These are phyloP conservation scores for Phytophthora sp. DNA, from an alignment of 352 stramenopile species.

Conservation along the genomic window DNA sequence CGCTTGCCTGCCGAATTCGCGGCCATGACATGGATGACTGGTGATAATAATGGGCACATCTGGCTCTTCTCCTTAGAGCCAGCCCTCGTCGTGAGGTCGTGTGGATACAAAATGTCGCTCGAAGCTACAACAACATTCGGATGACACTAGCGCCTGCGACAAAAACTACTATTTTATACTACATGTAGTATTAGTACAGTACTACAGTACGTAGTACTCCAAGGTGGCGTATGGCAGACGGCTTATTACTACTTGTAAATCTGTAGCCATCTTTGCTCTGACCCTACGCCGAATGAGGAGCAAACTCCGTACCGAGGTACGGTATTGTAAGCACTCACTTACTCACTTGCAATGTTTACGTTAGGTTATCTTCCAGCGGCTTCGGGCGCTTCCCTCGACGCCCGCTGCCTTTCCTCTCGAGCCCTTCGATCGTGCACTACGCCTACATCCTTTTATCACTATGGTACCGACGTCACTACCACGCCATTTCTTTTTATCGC, in stretches of 20 bases:
- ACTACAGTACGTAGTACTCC: too few relatives aligned
- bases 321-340: slow-evolving; percentile 18
- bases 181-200: too few relatives aligned
- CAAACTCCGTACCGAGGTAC: too few relatives aligned
- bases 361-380: slow-evolving; percentile 23
- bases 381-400: slow-evolving; percentile 21
- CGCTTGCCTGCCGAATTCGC: too few relatives aligned
- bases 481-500: slow-evolving; percentile 25
- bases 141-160: slow-evolving; percentile 7
- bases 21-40: slow-evolving; percentile 24
- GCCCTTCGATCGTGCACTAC: slow-evolving; percentile 34
- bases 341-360: slow-evolving; percentile 26
- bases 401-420: slow-evolving; percentile 16
- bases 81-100: slow-evolving; percentile 15
- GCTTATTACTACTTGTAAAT: background rate
- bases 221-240: too few relatives aligned
- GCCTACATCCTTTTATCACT: slow-evolving; percentile 13
- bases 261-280: background rate
- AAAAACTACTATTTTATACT: too few relatives aligned
- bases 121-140: slow-evolving; percentile 22
- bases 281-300: background rate
- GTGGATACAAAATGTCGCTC: slow-evolving; percentile 19
- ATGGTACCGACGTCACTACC: slow-evolving; percentile 23
- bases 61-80: slow-evolving; percentile 18
- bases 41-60: slow-evolving; percentile 15